Conservation (phyloP, 768 basidiomycete species). For the Ephemerocybe angulata region DNA sequence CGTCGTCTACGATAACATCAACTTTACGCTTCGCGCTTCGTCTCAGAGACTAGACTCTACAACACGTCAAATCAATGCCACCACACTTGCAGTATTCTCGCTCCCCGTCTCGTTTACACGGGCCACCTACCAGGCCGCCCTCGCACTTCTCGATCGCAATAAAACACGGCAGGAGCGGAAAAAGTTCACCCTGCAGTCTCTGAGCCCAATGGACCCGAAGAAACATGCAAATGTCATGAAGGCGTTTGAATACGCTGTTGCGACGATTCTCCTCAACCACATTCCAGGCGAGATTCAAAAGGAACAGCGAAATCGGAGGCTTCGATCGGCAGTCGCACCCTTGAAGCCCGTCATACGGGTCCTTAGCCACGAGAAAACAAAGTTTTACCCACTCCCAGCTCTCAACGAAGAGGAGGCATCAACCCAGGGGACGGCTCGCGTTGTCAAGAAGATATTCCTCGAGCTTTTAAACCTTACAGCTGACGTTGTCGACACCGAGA, state of each 20-base stretch:
- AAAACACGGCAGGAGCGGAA: background rate
- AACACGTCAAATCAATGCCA: conserved; percentile 15
- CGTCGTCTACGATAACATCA: conserved; percentile 16
- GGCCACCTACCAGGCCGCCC: background rate
- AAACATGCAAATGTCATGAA: background rate
- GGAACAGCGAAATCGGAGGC: background rate
- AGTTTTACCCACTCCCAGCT: conserved; percentile 12
- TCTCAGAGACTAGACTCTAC: conserved; percentile 13
- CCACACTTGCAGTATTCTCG: conserved; percentile 13
- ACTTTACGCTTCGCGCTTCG: conserved; percentile 11
- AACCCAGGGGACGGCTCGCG: conserved; percentile 5
- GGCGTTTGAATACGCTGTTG: conserved; percentile 11
- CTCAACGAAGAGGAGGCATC: conserved; percentile 12
- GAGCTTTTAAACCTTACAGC: conserved; percentile 1
- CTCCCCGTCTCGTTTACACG: conserved; percentile 5
- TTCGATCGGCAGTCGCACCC: background rate
- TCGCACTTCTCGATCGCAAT: conserved; percentile 5
- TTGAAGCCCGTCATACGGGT: conserved; percentile 4
- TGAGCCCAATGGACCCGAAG: background rate
- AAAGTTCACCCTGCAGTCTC: conserved; percentile 3
- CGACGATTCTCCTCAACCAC: conserved; percentile 5
- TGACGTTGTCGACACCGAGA: conserved; percentile 7
- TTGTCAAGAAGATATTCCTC: conserved; percentile 13
- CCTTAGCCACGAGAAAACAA: conserved; percentile 7
- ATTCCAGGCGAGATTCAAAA: background rate